phyloP scores from a whole-genome alignment of 176 grass and related monocot genomes.

The Musa schizocarpa region DNA sequence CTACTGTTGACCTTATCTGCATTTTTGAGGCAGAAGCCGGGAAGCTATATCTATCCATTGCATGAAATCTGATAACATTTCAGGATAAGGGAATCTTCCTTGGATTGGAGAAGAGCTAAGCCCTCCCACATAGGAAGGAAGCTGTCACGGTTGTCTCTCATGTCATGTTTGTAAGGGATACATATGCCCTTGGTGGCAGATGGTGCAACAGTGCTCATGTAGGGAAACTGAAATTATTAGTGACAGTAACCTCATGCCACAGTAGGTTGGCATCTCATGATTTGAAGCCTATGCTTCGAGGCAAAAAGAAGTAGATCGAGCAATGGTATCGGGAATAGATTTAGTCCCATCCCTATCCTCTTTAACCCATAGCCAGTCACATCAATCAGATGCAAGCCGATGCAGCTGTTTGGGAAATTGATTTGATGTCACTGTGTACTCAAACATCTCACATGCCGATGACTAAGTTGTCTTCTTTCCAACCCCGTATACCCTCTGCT shows the following conservation, averaged over 20 bases:
- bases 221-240: neutral
- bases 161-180: neutral
- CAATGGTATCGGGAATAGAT: neutral
- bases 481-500: neutral
- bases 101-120: neutral
- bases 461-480: neutral
- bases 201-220: neutral
- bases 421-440: neutral
- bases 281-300: neutral
- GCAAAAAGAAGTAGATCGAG: neutral
- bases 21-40: neutral
- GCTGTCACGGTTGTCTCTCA: conserved; percentile 9
- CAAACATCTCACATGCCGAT: neutral
- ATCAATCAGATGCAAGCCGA: neutral
- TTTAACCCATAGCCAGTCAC: conserved; percentile 3
- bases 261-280: neutral
- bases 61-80: neutral
- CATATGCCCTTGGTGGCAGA: neutral
- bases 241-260: neutral
- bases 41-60: neutral
- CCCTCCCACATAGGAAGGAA: neutral
- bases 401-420: neutral
- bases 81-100: neutral
- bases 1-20: neutral
- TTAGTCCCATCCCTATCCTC: conserved; percentile 7